Conservation (phyloP, 148 eudicot genomes). For the Vaccinium corymbosum region DNA sequence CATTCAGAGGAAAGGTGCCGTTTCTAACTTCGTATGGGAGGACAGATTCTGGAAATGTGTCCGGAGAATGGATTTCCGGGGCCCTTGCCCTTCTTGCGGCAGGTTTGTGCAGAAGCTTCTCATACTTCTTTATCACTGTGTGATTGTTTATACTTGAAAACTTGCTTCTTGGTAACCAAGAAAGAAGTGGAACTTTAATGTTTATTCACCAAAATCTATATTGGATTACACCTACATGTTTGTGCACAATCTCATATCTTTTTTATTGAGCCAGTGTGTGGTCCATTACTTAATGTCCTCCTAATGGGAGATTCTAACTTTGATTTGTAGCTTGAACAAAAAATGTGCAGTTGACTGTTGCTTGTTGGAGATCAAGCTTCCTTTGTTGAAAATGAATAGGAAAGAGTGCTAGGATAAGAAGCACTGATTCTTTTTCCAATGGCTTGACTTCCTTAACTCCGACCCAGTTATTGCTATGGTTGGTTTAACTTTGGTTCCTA, state of each 20-base stretch:
- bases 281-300: neutral
- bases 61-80: constrained; percentile 60
- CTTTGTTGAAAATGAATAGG: neutral
- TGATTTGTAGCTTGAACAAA: constrained; percentile 1
- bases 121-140: neutral
- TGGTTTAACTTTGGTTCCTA: constrained; percentile 21
- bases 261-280: neutral
- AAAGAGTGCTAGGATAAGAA: neutral
- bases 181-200: neutral
- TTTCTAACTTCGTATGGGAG: constrained; percentile 58
- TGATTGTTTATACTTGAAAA: neutral
- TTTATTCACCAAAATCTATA: neutral
- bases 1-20: constrained; percentile 53
- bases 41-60: constrained; percentile 39
- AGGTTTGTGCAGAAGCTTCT: constrained; percentile 34
- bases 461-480: constrained; percentile 99
- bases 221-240: neutral
- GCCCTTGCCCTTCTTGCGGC: constrained; percentile 86
- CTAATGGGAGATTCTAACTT: neutral
- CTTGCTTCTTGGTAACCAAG: neutral
- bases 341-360: neutral
- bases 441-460: constrained; percentile 93
- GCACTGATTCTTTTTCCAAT: constrained; percentile 31
- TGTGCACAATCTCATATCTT: neutral
- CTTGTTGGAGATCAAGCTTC: neutral